Base-by-base conservation (phyloP, 1,139 yeast species). In the Geotrichum bryndzae region DNA sequence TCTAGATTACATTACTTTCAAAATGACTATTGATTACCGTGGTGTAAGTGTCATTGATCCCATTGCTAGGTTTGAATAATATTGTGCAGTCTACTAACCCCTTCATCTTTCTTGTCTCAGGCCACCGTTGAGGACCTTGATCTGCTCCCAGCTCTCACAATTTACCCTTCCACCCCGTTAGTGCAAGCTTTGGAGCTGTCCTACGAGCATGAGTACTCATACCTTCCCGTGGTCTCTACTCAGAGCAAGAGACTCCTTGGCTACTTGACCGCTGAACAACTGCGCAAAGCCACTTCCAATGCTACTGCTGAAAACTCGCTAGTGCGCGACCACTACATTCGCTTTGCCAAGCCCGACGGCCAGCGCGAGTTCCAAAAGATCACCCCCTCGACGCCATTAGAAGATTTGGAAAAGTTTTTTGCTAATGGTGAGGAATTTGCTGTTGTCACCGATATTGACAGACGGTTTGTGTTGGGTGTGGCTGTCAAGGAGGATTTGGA, bases 41-140 rank as follows among this genome's bases (percentile, higher is more conserved):
- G 72, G 72, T 33, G 72, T 69, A 65, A 59, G 72, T 65, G 35
- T 33, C 6, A n/a, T 45, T 54, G 27, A 50, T 23, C 38, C n/a
- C 48, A n/a, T 31, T 15, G 23, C 48, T 53, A 22, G 6, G 7
- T 50, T 25, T 31, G 27, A 51, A 50, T 51, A 23, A 23, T 55
- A 46, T 25, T 31, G 18, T 22, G 41, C 5, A 18, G 23, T 23
- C 8, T 13, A 15, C n/a, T 38, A 22, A 13, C 31, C n/a, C 35
- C 15, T 45, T 31, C 7, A 3, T 18, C 25, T 52, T 15, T 15
- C 18, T 53, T 46, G n/a, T 55, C 18, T 27, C 48, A 74, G 74
- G 78, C 88, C 18, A 83, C 86, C 1, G 80, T 84, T 11, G 88
- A 84, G 69, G 88, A 84, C 67, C 78, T 84, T 66, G 86, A 84